A percentile compares a stretch with the other conserved stretches of the same genome.
phyloP scores from a whole-genome alignment of 345 rosid species.

The Moricandia arvensis region DNA sequence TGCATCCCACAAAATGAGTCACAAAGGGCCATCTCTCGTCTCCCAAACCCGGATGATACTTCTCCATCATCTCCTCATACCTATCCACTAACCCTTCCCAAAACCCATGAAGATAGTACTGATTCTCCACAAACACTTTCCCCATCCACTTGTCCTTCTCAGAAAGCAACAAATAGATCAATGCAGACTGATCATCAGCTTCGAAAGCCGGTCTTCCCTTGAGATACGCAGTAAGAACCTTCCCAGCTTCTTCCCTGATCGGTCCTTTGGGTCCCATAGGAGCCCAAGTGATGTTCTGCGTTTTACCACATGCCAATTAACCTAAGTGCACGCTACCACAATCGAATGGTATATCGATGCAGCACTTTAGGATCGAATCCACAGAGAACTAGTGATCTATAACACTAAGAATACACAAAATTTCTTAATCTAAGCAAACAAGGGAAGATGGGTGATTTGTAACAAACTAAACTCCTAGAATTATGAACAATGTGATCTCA shows the following conservation, averaged over 20 bases:
- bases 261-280: conserved; percentile 94
- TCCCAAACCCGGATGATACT: conserved; percentile 91
- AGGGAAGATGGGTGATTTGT: too few species aligned
- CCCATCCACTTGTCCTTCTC: conserved; percentile 85
- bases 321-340: too few species aligned
- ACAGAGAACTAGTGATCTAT: too few species aligned
- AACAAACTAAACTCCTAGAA: too few species aligned
- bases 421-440: too few species aligned
- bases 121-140: conserved; percentile 83
- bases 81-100: conserved; percentile 90
- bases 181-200: conserved; percentile 94
- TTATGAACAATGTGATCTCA: too few species aligned
- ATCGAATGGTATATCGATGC: too few species aligned
- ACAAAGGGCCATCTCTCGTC: conserved; percentile 98
- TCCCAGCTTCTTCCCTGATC: conserved; percentile 86
- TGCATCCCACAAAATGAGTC: conserved; percentile 92
- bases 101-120: conserved; percentile 87
- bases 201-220: conserved; percentile 90
- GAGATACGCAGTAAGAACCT: conserved; percentile 73
- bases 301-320: too few species aligned
- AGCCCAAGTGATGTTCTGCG: too few species aligned
- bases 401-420: too few species aligned
- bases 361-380: too few species aligned
- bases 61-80: conserved; percentile 95
- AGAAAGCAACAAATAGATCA: conserved; percentile 78